Evolutionary conservation across 768 basidiomycete species (phyloP), one percentile per base, ranked within the genome.

Genomic region (Pleurotus tuoliensis): DNA sequence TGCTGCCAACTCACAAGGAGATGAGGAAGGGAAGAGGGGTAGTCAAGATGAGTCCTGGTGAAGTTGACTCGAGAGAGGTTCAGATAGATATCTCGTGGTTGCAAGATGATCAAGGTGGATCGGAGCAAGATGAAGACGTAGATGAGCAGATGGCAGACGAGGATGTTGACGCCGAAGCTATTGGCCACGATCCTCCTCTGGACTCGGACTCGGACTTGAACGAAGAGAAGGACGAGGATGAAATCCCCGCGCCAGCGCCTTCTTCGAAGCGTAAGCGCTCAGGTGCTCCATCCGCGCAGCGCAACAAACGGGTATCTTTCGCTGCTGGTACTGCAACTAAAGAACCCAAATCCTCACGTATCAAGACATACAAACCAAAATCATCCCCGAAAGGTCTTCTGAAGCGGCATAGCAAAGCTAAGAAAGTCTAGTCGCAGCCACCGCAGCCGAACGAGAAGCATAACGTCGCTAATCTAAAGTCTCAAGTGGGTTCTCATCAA

Each of bases 11-110:
- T 16, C 76, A 86, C 60, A 90, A 87, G 68, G 89, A 91, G 65
- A 75, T 90, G 66, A 79, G 89, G 59, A 84, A 81, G 61, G 66
- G 67, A 3, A 76, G 71, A 0, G 87, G 85, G 9, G 63, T 90
- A 59, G 82, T 95, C 49, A 84, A 75, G 65, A 68, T 82, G 45
- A 61, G 66, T 20, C 34, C 70, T 9, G 71, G 73, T 20, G 63
- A 62, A 40, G 55, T 67, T 59, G 78, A 73, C 68, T 66, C 61
- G 62, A 76, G 70, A 73, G 75, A 66, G 64, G 72, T 62, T 52
- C 68, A 56, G 68, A 60, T 69, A 61, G 73, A 71, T 61, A 74
- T 68, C 71, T 70, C 61, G 66, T 82, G 79, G 76, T 69, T 71
- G 47, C 75, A 72, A 39, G 65, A 73, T 16, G 73, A 70, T 27